Conservation (phyloP, 2,329 filamentous ascomycete species). For the Helminthosporium solani region DNA sequence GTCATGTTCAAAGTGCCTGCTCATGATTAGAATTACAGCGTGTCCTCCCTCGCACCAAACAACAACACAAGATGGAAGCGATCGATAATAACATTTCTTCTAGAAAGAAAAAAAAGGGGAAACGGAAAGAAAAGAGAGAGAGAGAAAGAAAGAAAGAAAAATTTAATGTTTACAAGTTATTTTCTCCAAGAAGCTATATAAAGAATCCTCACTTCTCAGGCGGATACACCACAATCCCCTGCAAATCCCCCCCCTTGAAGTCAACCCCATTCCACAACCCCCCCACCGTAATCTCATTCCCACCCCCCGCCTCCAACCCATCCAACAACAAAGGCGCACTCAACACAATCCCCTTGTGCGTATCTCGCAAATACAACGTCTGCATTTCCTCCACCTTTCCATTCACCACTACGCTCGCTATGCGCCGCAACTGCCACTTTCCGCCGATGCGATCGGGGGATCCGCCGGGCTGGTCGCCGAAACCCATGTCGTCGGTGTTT, state of each 20-base stretch:
- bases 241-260: constrained; percentile 59
- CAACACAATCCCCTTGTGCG: constrained; percentile 61
- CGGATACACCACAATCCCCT: constrained; percentile 62
- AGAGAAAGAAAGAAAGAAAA: too few species aligned
- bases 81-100: too few species aligned
- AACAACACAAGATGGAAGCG: too few species aligned
- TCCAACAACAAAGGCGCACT: constrained; percentile 58
- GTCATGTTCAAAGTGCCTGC: too few species aligned
- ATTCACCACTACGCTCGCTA: constrained; percentile 62
- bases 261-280: constrained; percentile 59
- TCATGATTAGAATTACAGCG: too few species aligned
- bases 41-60: too few species aligned
- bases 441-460: constrained; percentile 61
- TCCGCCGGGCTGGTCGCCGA: constrained; percentile 56
- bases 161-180: too few species aligned
- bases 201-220: constrained; percentile 42
- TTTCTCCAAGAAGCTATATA: too few species aligned
- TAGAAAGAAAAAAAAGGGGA: too few species aligned
- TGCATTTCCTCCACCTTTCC: constrained; percentile 50
- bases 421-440: constrained; percentile 59
- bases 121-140: constrained; percentile 4
- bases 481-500: constrained; percentile 63
- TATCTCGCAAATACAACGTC: constrained; percentile 56
- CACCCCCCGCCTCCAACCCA: constrained; percentile 55
- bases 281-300: constrained; percentile 61